Conservation (phyloP, 148 eudicot genomes). For the Chenopodium berlandieri region DNA sequence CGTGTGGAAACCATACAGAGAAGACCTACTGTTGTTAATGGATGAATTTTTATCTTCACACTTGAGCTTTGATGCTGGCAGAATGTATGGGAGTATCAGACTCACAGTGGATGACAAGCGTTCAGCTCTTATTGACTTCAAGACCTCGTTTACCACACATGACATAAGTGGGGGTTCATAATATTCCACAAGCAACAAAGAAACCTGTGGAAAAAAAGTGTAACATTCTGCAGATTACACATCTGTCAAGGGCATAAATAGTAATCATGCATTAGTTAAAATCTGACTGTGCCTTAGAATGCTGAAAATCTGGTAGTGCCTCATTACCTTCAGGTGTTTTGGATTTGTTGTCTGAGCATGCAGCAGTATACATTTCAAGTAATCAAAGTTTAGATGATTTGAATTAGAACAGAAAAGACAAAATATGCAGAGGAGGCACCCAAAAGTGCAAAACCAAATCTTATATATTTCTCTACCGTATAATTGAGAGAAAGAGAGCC, state of each 20-base stretch:
- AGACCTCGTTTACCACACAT: constrained; percentile 67
- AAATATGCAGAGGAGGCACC: not conserved
- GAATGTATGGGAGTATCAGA: constrained; percentile 51
- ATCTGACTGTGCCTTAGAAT: not conserved
- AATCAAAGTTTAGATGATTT: not conserved
- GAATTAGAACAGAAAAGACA: not conserved
- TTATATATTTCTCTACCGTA: not conserved
- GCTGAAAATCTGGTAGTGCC: not conserved
- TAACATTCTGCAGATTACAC: not conserved
- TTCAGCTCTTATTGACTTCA: constrained; percentile 44
- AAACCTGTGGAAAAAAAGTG: constrained; percentile 44
- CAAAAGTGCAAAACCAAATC: not conserved
- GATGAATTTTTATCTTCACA: constrained; percentile 40
- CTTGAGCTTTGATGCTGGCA: constrained; percentile 60
- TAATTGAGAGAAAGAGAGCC: not conserved
- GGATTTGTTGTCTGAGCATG: not conserved
- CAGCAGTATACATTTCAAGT: not conserved
- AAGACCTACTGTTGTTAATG: constrained; percentile 21
- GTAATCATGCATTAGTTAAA: not conserved
- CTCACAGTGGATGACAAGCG: constrained; percentile 37
- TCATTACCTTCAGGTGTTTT: not conserved
- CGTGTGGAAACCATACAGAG: constrained; percentile 45
- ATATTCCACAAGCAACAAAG: constrained; percentile 54
- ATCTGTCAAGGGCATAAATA: not conserved
- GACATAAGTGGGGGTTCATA: constrained; percentile 67